phyloP scores from a whole-genome alignment of 2,329 filamentous ascomycete species.

The Lithohypha guttulata region DNA sequence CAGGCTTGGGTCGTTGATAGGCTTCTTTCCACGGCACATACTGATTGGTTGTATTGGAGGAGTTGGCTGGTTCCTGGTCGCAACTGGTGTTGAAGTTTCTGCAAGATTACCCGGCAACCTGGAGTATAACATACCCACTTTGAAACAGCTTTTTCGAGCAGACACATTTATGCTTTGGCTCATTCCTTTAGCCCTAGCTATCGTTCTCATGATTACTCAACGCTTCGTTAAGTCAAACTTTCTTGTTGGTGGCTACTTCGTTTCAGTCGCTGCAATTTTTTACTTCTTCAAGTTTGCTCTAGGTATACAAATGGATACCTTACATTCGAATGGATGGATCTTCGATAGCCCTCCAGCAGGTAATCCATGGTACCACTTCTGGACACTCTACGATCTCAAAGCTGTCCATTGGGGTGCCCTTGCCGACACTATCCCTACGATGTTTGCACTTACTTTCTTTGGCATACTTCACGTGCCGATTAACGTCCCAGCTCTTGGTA shows the following conservation, averaged over 20 bases:
- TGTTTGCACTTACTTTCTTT: conserved; percentile 96
- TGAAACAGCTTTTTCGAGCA: conserved; percentile 59
- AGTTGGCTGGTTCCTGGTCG: conserved; percentile 86
- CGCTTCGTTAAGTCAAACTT: conserved; percentile 69
- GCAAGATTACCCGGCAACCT: conserved; percentile 78
- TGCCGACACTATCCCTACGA: conserved; percentile 74
- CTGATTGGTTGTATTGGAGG: conserved; percentile 94
- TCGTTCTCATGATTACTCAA: conserved; percentile 66
- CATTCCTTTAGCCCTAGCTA: conserved; percentile 64
- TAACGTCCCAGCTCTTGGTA: conserved; percentile 86
- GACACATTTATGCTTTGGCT: conserved; percentile 76
- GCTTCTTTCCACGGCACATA: conserved; percentile 94
- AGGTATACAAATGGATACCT: conserved; percentile 51
- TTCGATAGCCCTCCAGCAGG: conserved; percentile 75
- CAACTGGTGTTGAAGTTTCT: conserved; percentile 88
- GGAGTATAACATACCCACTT: conserved; percentile 65
- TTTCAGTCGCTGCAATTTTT: conserved; percentile 59
- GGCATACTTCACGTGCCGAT: conserved; percentile 95
- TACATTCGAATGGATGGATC: conserved; percentile 75
- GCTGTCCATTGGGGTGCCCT: conserved; percentile 76
- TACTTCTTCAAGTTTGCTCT: conserved; percentile 41
- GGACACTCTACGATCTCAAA: conserved; percentile 80
- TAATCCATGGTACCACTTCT: conserved; percentile 96
- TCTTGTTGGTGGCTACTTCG: conserved; percentile 77
- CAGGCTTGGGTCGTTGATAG: conserved; percentile 81